Percentiles rank a stretch among this genome's conserved stretches.
Conservation (phyloP, 2,329 filamentous ascomycete genomes). For the Pyrenochaeta sp. region DNA sequence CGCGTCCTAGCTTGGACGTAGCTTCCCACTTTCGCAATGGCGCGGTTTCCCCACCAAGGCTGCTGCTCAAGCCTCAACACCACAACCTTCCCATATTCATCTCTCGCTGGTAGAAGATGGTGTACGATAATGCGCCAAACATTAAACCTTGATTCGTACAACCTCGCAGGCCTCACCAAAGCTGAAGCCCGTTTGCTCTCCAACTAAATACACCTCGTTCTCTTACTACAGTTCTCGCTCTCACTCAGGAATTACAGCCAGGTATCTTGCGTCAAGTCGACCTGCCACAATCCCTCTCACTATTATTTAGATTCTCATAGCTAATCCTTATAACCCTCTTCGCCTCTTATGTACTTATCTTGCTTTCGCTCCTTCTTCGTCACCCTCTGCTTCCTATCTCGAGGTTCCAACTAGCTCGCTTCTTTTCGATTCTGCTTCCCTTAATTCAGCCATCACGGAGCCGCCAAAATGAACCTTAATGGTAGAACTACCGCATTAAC, state of each 20-base stretch:
- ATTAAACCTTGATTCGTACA: not conserved
- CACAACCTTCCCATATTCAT: slow-evolving; percentile 1
- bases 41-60: slow-evolving; percentile 9
- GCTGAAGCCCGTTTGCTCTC: slow-evolving; percentile 6
- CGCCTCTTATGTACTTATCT: not conserved
- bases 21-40: slow-evolving; percentile 15
- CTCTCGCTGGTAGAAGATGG: not conserved
- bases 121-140: not conserved
- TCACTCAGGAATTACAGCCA: slow-evolving; percentile 21
- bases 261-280: slow-evolving; percentile 6
- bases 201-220: slow-evolving; percentile 12
- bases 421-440: not conserved
- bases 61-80: slow-evolving; percentile 5
- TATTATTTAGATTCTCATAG: not conserved
- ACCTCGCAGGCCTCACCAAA: not conserved
- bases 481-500: not conserved
- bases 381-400: slow-evolving; percentile 1
- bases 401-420: not conserved
- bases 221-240: slow-evolving; percentile 19
- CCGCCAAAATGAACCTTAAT: not conserved
- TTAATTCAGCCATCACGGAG: not conserved
- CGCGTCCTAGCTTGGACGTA: not conserved
- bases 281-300: slow-evolving; percentile 19
- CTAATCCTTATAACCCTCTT: not conserved
- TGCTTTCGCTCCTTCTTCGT: slow-evolving; percentile 3